phyloP scores from a whole-genome alignment of 257 asterid genomes.

The Penstemon eatonii region DNA sequence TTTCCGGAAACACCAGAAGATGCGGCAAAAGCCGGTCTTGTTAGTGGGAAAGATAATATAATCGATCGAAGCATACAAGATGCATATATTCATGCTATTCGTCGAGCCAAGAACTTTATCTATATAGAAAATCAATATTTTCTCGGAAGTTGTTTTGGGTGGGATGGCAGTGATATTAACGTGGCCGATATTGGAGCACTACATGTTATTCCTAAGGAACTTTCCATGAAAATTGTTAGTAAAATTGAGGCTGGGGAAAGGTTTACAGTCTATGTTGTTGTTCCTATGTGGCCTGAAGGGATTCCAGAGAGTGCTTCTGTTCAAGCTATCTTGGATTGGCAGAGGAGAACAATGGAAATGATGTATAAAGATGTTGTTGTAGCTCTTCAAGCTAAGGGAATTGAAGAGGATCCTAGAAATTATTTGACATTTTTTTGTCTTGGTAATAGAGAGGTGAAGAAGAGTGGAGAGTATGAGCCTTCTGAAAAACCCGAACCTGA shows the following conservation, averaged over 20 bases:
- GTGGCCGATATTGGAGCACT: constrained; percentile 86
- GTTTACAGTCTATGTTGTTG: constrained; percentile 76
- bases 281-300: constrained; percentile 99
- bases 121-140: constrained; percentile 93
- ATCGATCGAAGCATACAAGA: constrained; percentile 94
- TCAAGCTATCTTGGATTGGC: constrained; percentile 97
- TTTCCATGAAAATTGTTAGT: constrained; percentile 77
- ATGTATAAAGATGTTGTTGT: constrained; percentile 78
- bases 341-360: constrained; percentile 89
- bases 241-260: constrained; percentile 94
- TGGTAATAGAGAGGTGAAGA: constrained; percentile 85
- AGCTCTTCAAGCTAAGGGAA: constrained; percentile 76
- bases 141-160: constrained; percentile 70
- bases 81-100: constrained; percentile 88
- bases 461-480: constrained; percentile 84
- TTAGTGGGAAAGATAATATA: constrained; percentile 86
- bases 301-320: constrained; percentile 91
- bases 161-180: constrained; percentile 67
- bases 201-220: constrained; percentile 86
- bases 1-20: constrained; percentile 86
- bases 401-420: constrained; percentile 80
- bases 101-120: constrained; percentile 81
- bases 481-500: constrained; percentile 80
- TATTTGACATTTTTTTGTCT: constrained; percentile 87
- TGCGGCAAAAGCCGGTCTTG: constrained; percentile 76